Conservation (phyloP, 1,139 yeast species). For the Suhomyces atakaporum region DNA sequence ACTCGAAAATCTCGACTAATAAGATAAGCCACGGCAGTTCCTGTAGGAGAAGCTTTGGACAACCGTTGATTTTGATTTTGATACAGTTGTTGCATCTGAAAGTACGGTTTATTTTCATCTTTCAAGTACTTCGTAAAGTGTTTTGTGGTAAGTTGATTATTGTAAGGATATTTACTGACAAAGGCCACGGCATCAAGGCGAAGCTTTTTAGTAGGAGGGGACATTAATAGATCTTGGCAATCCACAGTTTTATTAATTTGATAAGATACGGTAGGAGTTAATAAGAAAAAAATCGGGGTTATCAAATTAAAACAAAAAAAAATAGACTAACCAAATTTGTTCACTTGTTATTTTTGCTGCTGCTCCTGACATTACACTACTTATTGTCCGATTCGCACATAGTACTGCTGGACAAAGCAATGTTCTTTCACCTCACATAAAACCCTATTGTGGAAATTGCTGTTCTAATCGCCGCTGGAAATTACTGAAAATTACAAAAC, state of each 20-base stretch:
- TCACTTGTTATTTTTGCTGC: too few relatives aligned
- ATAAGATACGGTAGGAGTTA: too few relatives aligned
- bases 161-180: constrained; percentile 18
- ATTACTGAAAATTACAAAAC: not conserved
- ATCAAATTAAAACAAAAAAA: too few relatives aligned
- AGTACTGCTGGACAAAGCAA: too few relatives aligned
- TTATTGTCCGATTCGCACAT: too few relatives aligned
- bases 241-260: constrained; percentile 2
- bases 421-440: not conserved
- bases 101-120: constrained; percentile 28
- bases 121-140: constrained; percentile 22
- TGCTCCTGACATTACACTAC: too few relatives aligned
- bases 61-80: not conserved
- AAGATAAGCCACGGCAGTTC: constrained; percentile 10
- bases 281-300: too few relatives aligned
- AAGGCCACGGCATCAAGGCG: constrained; percentile 5
- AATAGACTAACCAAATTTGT: too few relatives aligned
- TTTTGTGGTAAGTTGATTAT: constrained; percentile 10
- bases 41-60: not conserved
- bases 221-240: not conserved
- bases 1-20: constrained; percentile 17
- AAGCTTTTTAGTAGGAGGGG: constrained; percentile 2
- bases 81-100: constrained; percentile 11
- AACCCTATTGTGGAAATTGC: not conserved
- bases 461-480: not conserved